Evolutionary conservation across 345 rosid species (phyloP).

Genomic region (Citrus unshiu): DNA sequence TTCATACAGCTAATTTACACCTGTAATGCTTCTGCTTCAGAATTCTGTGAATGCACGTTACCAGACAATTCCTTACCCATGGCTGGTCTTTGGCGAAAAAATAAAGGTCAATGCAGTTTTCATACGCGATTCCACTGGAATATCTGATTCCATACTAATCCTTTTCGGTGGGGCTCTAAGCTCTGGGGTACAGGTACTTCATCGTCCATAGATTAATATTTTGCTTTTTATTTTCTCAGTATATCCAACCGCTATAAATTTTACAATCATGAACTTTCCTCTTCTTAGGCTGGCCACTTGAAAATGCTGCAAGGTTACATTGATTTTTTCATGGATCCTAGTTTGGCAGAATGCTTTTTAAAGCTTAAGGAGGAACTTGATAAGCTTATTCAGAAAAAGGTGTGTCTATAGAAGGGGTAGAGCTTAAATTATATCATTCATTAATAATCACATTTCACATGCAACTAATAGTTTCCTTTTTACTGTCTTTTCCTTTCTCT

Average conservation of each 20-base stretch:
- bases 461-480: background rate
- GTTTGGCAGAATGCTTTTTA: conserved; percentile 77
- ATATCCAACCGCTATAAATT: background rate
- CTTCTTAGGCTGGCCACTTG: conserved; percentile 77
- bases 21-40: conserved; percentile 40
- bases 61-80: conserved; percentile 86
- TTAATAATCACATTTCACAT: background rate
- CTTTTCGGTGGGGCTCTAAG: conserved; percentile 82
- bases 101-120: conserved; percentile 89
- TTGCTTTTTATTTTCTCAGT: background rate
- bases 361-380: conserved; percentile 84
- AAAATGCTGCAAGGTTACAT: conserved; percentile 92
- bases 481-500: background rate
- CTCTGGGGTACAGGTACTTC: conserved; percentile 66
- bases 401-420: conserved; percentile 1
- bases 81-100: conserved; percentile 98
- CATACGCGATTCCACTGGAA: conserved; percentile 94
- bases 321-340: conserved; percentile 92
- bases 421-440: background rate
- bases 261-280: conserved; percentile 1
- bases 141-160: conserved; percentile 86
- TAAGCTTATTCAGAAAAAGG: conserved; percentile 75
- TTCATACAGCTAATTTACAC: background rate
- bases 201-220: background rate
- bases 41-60: conserved; percentile 93